A percentile compares a stretch with the other conserved stretches of the same genome.
Conservation (phyloP, 2,329 filamentous ascomycete species). For the Phoma herbarum region DNA sequence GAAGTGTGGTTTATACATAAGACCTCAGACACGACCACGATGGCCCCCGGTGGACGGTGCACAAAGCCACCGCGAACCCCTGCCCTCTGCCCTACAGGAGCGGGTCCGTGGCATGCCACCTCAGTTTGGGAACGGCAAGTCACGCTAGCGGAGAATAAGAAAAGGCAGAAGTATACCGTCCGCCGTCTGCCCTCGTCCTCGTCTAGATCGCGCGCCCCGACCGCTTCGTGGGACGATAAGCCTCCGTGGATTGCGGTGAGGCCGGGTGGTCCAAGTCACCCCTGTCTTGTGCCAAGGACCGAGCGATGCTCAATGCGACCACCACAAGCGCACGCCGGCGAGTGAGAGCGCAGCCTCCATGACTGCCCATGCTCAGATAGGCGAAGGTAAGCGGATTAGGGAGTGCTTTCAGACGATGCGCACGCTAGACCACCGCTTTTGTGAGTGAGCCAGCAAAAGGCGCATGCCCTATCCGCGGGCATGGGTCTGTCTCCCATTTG, state of each 20-base stretch:
- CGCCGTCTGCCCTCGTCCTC: conserved; percentile 43
- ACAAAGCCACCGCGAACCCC: conserved; percentile 46
- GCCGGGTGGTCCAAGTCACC: conserved; percentile 28
- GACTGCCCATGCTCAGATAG: conserved; percentile 35
- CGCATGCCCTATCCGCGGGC: conserved; percentile 23
- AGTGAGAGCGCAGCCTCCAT: conserved; percentile 30
- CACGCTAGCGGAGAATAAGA: conserved; percentile 51
- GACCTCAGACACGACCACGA: conserved; percentile 33
- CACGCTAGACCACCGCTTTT: conserved; percentile 44
- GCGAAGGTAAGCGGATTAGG: conserved; percentile 44
- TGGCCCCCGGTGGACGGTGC: conserved; percentile 45
- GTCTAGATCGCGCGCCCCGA: conserved; percentile 53
- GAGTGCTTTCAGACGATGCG: conserved; percentile 31
- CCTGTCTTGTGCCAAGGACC: conserved; percentile 33
- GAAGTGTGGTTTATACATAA: conserved; percentile 51
- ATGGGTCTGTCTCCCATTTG: conserved; percentile 26
- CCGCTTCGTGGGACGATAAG: conserved; percentile 42
- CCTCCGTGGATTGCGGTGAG: conserved; percentile 48
- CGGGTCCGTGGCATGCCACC: conserved; percentile 46
- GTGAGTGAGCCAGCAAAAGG: conserved; percentile 33
- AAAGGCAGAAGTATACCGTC: conserved; percentile 40
- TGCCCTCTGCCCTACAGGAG: conserved; percentile 46
- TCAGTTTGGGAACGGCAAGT: conserved; percentile 47
- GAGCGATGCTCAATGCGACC: conserved; percentile 34
- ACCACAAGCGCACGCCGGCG: conserved; percentile 30